Percentiles rank a stretch among this genome's conserved stretches.
Conservation (phyloP, 176 grass and related monocot genomes). For the Poa annua region DNA sequence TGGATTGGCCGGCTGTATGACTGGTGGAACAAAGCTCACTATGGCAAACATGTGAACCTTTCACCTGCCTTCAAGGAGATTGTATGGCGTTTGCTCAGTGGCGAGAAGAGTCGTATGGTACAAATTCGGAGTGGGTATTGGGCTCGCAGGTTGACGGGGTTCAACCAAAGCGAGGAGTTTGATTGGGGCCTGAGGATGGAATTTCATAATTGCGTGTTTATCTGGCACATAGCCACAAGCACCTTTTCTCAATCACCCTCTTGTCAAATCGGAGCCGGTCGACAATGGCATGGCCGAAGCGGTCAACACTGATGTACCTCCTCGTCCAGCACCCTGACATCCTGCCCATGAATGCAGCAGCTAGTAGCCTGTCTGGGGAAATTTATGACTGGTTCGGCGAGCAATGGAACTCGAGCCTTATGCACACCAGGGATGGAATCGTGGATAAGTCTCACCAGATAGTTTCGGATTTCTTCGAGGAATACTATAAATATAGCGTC, state of each 20-base stretch:
- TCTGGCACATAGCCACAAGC: not conserved
- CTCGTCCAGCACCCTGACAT: not conserved
- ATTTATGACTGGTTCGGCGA: no score
- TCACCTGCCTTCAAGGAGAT: not conserved
- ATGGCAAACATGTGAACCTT: not conserved
- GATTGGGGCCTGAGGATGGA: not conserved
- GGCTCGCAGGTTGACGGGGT: not conserved
- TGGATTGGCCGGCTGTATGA: not conserved
- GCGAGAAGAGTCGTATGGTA: not conserved
- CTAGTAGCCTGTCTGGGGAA: not conserved
- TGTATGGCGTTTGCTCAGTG: not conserved
- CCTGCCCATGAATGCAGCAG: not conserved
- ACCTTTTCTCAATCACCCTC: not conserved
- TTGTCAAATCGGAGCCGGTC: not conserved
- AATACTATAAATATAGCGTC: no score
- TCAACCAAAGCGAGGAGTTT: not conserved
- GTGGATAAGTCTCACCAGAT: fast-evolving
- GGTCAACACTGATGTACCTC: not conserved
- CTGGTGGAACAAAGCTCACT: not conserved
- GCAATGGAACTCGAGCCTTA: no score
- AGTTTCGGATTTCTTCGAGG: not conserved
- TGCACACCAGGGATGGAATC: no score
- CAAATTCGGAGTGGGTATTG: not conserved
- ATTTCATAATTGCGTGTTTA: not conserved
- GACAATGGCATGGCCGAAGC: not conserved